These are phyloP conservation scores for Trichaptum fuscoviolaceum DNA, from an alignment of 768 basidiomycete genomes.

Conservation along the genomic window DNA sequence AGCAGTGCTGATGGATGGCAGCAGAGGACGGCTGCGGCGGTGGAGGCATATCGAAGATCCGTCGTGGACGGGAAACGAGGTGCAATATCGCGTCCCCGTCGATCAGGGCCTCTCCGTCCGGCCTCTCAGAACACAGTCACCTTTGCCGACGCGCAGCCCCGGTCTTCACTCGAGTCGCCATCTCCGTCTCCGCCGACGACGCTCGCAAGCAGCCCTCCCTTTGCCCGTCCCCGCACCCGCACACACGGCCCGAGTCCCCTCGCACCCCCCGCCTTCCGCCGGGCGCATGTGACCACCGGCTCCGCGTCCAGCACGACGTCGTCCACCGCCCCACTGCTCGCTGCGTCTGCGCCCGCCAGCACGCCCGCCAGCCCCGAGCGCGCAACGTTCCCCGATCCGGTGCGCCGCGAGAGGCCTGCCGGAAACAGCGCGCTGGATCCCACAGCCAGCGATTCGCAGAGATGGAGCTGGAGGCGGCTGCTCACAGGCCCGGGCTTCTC, in stretches of 20 bases:
- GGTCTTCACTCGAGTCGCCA: conserved; percentile 22
- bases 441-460: too few species aligned
- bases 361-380: neutral
- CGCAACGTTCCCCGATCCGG: neutral
- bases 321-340: neutral
- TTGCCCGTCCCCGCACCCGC: too few species aligned
- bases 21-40: conserved; percentile 21
- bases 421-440: too few species aligned
- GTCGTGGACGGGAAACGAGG: neutral
- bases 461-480: neutral
- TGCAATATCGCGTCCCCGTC: neutral
- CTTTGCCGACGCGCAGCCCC: conserved; percentile 10
- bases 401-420: neutral
- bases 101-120: conserved; percentile 2
- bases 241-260: neutral
- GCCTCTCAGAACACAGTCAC: conserved; percentile 9
- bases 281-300: neutral
- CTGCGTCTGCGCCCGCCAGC: neutral
- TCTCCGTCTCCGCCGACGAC: neutral
- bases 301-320: neutral
- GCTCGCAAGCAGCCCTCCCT: too few species aligned
- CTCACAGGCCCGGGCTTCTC: neutral
- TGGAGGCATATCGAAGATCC: conserved; percentile 13
- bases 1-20: neutral
- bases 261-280: neutral